phyloP scores from a whole-genome alignment of 2,329 filamentous ascomycete genomes.

The Neopestalotiopsis sp. region DNA sequence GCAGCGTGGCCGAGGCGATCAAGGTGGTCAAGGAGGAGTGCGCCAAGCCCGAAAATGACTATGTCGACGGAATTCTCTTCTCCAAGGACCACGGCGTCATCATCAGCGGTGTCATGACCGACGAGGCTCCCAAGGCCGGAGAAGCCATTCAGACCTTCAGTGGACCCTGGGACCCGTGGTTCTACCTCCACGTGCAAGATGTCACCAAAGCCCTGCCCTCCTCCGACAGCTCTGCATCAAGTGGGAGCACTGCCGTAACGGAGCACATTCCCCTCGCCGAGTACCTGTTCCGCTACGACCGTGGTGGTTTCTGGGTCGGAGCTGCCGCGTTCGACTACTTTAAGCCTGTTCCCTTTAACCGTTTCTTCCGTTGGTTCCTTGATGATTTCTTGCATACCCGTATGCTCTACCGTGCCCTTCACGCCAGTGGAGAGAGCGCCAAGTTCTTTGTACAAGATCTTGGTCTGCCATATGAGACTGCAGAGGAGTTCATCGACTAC shows the following conservation, averaged over 20 bases:
- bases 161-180: slow-evolving; percentile 73
- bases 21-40: slow-evolving; percentile 54
- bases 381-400: slow-evolving; percentile 77
- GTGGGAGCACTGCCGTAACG: slow-evolving; percentile 29
- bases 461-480: slow-evolving; percentile 57
- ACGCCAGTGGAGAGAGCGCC: slow-evolving; percentile 67
- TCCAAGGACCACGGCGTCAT: slow-evolving; percentile 66
- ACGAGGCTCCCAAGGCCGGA: slow-evolving; percentile 48
- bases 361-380: slow-evolving; percentile 69
- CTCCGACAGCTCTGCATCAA: slow-evolving; percentile 26
- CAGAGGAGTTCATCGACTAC: slow-evolving; percentile 61
- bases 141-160: slow-evolving; percentile 43
- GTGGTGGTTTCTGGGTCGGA: slow-evolving; percentile 77
- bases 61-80: slow-evolving; percentile 76
- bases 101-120: slow-evolving; percentile 66
- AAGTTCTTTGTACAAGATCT: slow-evolving; percentile 74
- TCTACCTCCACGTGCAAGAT: slow-evolving; percentile 71
- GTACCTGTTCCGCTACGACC: slow-evolving; percentile 79
- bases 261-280: slow-evolving; percentile 72
- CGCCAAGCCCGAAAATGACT: slow-evolving; percentile 58
- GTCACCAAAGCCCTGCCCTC: slow-evolving; percentile 39
- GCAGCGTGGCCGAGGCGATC: slow-evolving; percentile 52
- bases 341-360: slow-evolving; percentile 66
- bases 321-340: slow-evolving; percentile 71
- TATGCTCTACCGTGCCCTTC: slow-evolving; percentile 75